Conservation (phyloP, 192 early-diverging fungal genomes). For the Radiomyces spectabilis region DNA sequence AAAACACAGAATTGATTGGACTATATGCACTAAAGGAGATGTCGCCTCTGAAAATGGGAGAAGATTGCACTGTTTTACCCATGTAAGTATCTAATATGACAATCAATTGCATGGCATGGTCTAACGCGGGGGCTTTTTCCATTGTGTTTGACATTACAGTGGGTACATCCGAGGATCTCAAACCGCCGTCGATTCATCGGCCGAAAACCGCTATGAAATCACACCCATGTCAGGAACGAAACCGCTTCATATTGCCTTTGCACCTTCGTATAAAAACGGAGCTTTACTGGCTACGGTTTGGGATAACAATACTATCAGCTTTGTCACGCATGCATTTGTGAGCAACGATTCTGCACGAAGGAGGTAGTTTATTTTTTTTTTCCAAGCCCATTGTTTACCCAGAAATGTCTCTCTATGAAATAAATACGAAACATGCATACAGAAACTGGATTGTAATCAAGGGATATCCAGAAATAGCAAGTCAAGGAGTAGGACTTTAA, state of each 20-base stretch:
- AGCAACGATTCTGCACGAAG: too few relatives aligned
- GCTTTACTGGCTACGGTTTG: slow-evolving; percentile 20
- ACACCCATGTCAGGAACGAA: background rate
- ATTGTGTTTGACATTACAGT: slow-evolving; percentile 11
- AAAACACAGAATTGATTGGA: slow-evolving; percentile 36
- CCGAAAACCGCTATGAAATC: background rate
- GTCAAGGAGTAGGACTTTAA: too few relatives aligned
- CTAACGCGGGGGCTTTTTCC: background rate
- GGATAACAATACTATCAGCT: slow-evolving; percentile 14
- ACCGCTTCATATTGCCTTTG: slow-evolving; percentile 7
- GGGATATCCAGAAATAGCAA: too few relatives aligned
- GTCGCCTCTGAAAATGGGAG: slow-evolving; percentile 15
- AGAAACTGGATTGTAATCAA: too few relatives aligned
- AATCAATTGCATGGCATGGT: background rate
- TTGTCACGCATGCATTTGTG: slow-evolving; percentile 22
- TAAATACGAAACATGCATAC: too few relatives aligned
- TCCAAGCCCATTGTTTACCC: too few relatives aligned
- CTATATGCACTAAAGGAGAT: slow-evolving; percentile 29
- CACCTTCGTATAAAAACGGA: slow-evolving; percentile 5
- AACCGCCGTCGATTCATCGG: background rate
- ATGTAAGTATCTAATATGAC: slow-evolving; percentile 23
- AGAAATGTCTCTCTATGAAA: too few relatives aligned
- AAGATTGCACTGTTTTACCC: slow-evolving; percentile 20
- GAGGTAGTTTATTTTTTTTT: too few relatives aligned
- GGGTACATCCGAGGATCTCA: slow-evolving; percentile 34